A percentile compares a stretch with the other conserved stretches of the same genome.
phyloP scores from a whole-genome alignment of 257 asterid species.

The Mitragyna speciosa region DNA sequence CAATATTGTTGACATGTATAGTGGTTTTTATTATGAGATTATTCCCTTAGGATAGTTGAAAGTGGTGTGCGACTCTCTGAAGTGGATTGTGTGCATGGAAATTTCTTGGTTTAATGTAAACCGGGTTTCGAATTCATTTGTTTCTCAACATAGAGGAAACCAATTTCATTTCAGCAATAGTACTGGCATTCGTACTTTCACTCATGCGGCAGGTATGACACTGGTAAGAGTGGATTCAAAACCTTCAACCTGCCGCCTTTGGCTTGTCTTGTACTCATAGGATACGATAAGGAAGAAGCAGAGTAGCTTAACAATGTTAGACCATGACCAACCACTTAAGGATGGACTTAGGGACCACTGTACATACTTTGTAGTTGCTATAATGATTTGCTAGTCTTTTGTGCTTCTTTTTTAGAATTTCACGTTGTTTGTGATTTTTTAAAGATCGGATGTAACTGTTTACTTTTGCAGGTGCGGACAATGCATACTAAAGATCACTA shows the following conservation, averaged over 20 bases:
- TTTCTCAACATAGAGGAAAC: too few species aligned
- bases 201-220: too few species aligned
- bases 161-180: too few species aligned
- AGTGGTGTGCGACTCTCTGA: not conserved
- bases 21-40: not conserved
- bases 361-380: not conserved
- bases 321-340: too few species aligned
- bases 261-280: too few species aligned
- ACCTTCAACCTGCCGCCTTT: too few species aligned
- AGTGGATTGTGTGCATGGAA: not conserved
- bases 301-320: too few species aligned
- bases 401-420: not conserved
- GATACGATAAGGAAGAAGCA: too few species aligned
- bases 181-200: too few species aligned
- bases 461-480: conserved; percentile 60
- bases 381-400: conserved; percentile 3
- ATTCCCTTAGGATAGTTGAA: not conserved
- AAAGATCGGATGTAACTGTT: conserved; percentile 25
- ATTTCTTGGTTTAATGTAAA: not conserved
- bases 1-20: not conserved
- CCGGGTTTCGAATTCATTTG: too few species aligned
- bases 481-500: conserved; percentile 67
- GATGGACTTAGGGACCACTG: not conserved
- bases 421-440: not conserved
- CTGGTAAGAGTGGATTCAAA: too few species aligned